A percentile compares a stretch with the other conserved stretches of the same genome.
Evolutionary conservation across 805 yeast species (phyloP).

Genomic region (Nakazawaea holstii): DNA sequence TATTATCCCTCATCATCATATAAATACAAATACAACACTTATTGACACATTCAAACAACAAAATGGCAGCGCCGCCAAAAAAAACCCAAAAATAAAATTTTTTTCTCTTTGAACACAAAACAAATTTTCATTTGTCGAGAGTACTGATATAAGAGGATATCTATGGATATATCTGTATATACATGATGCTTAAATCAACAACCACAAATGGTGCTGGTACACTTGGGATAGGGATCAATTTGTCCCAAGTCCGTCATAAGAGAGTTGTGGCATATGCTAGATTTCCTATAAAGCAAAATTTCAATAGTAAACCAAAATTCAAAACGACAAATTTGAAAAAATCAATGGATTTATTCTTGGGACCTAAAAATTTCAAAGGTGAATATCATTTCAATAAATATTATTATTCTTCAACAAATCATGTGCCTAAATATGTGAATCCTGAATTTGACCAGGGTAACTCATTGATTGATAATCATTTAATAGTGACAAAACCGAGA

Average conservation of each 20-base stretch:
- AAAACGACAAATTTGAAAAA: slow-evolving; percentile 50
- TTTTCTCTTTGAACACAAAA: no score
- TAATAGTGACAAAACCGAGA: slow-evolving; percentile 14
- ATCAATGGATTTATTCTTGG: slow-evolving; percentile 69
- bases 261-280: slow-evolving; percentile 50
- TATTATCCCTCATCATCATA: no score
- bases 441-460: slow-evolving; percentile 45
- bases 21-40: no score
- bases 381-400: slow-evolving; percentile 75
- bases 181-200: not conserved
- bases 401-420: slow-evolving; percentile 59
- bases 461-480: slow-evolving; percentile 16
- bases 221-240: not conserved
- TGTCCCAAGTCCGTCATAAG: slow-evolving; percentile 37
- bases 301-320: slow-evolving; percentile 25
- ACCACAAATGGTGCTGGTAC: not conserved
- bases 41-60: slow-evolving; percentile 11
- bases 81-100: no score
- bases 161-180: slow-evolving; percentile 14
- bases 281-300: slow-evolving; percentile 38
- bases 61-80: slow-evolving; percentile 6
- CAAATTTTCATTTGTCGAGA: no score
- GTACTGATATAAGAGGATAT: not conserved
- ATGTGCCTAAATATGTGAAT: slow-evolving; percentile 66
- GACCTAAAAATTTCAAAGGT: slow-evolving; percentile 80